Conservation (phyloP, 2,329 filamentous ascomycete species). For the Xylariaceae sp. region DNA sequence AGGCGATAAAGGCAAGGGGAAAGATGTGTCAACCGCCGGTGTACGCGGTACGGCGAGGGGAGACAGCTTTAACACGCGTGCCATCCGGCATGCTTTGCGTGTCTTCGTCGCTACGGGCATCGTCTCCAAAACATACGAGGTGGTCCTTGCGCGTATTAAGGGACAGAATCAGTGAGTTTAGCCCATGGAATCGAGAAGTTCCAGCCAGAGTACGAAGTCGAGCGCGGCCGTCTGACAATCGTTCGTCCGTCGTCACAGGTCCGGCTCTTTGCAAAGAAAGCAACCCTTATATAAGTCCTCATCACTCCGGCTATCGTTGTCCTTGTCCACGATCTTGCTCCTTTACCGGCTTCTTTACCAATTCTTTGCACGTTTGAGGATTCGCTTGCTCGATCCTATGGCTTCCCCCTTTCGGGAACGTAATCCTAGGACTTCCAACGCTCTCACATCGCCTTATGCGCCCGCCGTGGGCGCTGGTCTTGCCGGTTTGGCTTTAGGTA, state of each 20-base stretch:
- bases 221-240: neutral
- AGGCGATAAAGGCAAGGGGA: slow-evolving; percentile 33
- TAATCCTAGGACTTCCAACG: slow-evolving; percentile 69
- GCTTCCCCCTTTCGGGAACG: slow-evolving; percentile 75
- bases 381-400: slow-evolving; percentile 72
- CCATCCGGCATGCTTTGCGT: slow-evolving; percentile 64
- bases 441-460: slow-evolving; percentile 76
- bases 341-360: slow-evolving; percentile 86
- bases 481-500: slow-evolving; percentile 74
- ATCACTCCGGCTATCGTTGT: slow-evolving; percentile 72
- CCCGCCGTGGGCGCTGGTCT: slow-evolving; percentile 87
- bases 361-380: slow-evolving; percentile 76
- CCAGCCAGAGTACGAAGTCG: neutral
- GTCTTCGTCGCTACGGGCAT: slow-evolving; percentile 62
- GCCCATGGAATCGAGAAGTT: slow-evolving; percentile 22
- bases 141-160: slow-evolving; percentile 45
- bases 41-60: slow-evolving; percentile 26
- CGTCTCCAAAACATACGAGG: slow-evolving; percentile 58
- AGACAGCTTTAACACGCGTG: slow-evolving; percentile 65
- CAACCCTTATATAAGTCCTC: slow-evolving; percentile 58
- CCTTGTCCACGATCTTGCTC: slow-evolving; percentile 77
- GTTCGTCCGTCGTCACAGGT: slow-evolving; percentile 14
- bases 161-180: slow-evolving; percentile 44
- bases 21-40: slow-evolving; percentile 1
- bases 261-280: slow-evolving; percentile 36